Conservation (phyloP, 192 early-diverging fungal species). For the Backusella liffmaniae region DNA sequence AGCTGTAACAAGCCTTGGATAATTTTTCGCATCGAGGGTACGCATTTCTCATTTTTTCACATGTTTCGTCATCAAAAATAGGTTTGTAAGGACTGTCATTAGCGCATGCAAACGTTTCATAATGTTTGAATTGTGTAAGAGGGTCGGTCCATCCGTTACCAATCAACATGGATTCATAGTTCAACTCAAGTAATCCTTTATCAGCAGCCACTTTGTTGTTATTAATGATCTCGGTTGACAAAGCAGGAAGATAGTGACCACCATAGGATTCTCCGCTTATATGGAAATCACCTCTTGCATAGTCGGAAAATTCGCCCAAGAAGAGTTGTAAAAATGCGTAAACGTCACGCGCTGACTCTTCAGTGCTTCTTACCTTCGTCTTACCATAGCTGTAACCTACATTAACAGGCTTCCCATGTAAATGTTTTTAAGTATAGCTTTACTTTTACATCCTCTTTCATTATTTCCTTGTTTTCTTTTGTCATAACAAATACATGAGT, state of each 20-base stretch:
- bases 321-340: slow-evolving; percentile 94
- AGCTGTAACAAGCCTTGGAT: slow-evolving; percentile 84
- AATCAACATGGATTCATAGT: slow-evolving; percentile 75
- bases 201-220: slow-evolving; percentile 55
- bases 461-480: not conserved
- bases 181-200: slow-evolving; percentile 38
- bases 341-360: slow-evolving; percentile 80
- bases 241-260: slow-evolving; percentile 94
- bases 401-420: slow-evolving; percentile 63
- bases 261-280: slow-evolving; percentile 79
- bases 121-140: slow-evolving; percentile 83
- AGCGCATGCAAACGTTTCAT: slow-evolving; percentile 74
- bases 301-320: slow-evolving; percentile 84
- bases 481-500: not conserved
- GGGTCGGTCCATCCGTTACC: slow-evolving; percentile 93
- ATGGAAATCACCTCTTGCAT: slow-evolving; percentile 74
- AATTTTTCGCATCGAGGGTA: slow-evolving; percentile 75
- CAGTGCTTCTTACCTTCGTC: slow-evolving; percentile 64
- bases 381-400: slow-evolving; percentile 90
- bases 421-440: not conserved
- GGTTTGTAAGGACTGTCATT: slow-evolving; percentile 57
- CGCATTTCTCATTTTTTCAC: slow-evolving; percentile 72
- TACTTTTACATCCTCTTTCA: not conserved
- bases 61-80: slow-evolving; percentile 70
- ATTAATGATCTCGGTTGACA: slow-evolving; percentile 74